Evolutionary conservation across 2,329 filamentous ascomycete species (phyloP).

Genomic region (Aspergillus proliferans): DNA sequence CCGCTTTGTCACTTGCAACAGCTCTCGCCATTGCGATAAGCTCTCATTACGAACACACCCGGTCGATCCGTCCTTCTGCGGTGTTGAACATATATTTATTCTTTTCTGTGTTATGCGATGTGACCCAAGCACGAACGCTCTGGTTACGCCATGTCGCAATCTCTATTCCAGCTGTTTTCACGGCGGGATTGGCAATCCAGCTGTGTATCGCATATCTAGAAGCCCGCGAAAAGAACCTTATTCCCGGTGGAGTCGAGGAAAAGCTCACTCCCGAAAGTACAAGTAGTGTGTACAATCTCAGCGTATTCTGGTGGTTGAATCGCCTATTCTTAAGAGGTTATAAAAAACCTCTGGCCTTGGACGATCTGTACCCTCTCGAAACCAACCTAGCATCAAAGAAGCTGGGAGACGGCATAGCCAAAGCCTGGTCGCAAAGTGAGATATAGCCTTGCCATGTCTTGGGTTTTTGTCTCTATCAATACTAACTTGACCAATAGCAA

Average conservation of each 20-base stretch:
- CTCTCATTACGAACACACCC: conserved; percentile 14
- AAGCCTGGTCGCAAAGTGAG: background rate
- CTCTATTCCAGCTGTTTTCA: conserved; percentile 30
- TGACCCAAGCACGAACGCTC: conserved; percentile 34
- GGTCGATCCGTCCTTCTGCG: conserved; percentile 19
- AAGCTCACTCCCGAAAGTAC: conserved; percentile 15
- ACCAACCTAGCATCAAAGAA: background rate
- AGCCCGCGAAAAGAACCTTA: conserved; percentile 12
- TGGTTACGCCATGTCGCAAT: conserved; percentile 15
- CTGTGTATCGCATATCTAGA: conserved; percentile 38
- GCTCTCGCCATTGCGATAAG: conserved; percentile 2
- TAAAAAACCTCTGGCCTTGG: conserved; percentile 11
- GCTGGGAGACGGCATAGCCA: background rate
- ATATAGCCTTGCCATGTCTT: background rate
- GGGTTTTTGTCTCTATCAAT: background rate
- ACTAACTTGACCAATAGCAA: background rate
- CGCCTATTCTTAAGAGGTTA: conserved; percentile 20
- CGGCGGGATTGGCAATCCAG: conserved; percentile 34
- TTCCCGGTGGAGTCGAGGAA: background rate
- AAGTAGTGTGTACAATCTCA: conserved; percentile 22
- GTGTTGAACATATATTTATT: conserved; percentile 35
- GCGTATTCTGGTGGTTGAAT: conserved; percentile 34
- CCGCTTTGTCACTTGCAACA: conserved; percentile 2
- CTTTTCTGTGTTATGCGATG: conserved; percentile 37
- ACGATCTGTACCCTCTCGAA: conserved; percentile 18